Evolutionary conservation across 2,329 filamentous ascomycete species (phyloP), one percentile per base, ranked within the genome.

Genomic region (Arthrobotrys entomopaga): DNA sequence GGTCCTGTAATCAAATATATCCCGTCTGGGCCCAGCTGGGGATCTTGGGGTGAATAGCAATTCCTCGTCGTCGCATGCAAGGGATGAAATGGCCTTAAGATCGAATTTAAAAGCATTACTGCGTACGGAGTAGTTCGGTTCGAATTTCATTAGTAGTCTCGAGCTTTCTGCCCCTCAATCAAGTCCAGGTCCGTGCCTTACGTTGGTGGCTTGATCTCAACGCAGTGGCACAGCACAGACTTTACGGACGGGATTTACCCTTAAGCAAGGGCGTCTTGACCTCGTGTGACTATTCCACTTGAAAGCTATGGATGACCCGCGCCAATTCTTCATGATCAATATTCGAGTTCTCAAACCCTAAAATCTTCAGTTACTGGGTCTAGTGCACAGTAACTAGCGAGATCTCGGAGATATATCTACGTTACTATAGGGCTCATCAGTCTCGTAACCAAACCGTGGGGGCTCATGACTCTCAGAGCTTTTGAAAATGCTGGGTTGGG

Each of bases 1-100:
- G 48, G 60, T 72, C 67, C 67, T 72, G 67, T 29, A 72, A 72
- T 72, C 56, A 65, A 64, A 65, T 29, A 65, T 20, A 7, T 46
- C 60, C 29, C 26, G 48, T 54, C 13, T 58, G 58, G 46, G 46
- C 20, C 26, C 3, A 34, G 29, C 7, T 34, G 29, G 7, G 38
- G 49, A 57, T 54, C 42, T 54, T 56, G 65, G 56, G 15, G 26
- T n/a, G 20, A 48, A 59, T 46, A 10, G 29, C 29, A 10, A 34
- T 34, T 34, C 6, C 10, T 40, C 26, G 24, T 60, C 38, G 20
- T 34, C 53, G 63, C 26, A 66, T 66, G 29, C 29, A 34, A 10
- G 29, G 53, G 53, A 57, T n/a, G 34, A 22, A 34, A 53, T 34
- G 50, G 24, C 6, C 50, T 8, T 22, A 50, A 20, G 29, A 34